phyloP scores from a whole-genome alignment of 805 yeast genomes.

The Kluyveromyces siamensis region DNA sequence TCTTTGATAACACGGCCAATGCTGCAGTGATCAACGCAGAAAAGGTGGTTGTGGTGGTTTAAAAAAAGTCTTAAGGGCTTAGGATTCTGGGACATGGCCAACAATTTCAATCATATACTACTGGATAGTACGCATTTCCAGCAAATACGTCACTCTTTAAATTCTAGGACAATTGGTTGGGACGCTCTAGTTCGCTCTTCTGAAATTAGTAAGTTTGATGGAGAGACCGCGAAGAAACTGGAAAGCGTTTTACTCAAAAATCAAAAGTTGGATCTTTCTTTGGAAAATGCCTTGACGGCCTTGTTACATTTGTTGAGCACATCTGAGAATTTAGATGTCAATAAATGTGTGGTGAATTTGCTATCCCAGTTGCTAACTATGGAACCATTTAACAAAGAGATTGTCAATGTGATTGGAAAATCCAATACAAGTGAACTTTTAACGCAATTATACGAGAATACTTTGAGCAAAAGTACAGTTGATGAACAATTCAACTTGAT shows the following conservation, averaged over 20 bases:
- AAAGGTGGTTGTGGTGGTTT: too few relatives aligned
- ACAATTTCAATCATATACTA: constrained; percentile 16
- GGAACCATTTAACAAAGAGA: constrained; percentile 5
- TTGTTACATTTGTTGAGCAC: constrained; percentile 20
- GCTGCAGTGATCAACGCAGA: too few relatives aligned
- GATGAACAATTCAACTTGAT: constrained; percentile 22
- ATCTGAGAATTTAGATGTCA: constrained; percentile 20
- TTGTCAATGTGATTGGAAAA: not conserved
- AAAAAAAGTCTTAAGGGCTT: too few relatives aligned
- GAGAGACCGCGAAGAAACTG: constrained; percentile 33
- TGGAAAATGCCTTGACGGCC: constrained; percentile 1
- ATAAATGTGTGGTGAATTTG: constrained; percentile 24
- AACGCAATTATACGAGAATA: constrained; percentile 15
- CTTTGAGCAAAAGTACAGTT: constrained; percentile 7
- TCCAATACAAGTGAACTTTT: constrained; percentile 3
- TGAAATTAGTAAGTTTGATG: constrained; percentile 58
- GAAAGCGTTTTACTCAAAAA: constrained; percentile 20
- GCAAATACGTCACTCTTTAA: constrained; percentile 56
- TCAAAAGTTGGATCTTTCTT: not conserved
- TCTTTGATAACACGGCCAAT: not conserved
- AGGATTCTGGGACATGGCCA: not conserved
- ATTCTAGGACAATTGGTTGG: constrained; percentile 85
- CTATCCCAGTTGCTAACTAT: constrained; percentile 24
- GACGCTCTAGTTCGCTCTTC: constrained; percentile 76
- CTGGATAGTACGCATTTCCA: constrained; percentile 60